phyloP scores from a whole-genome alignment of 2,329 filamentous ascomycete genomes.

The Rhytidhysteron rufulum region DNA sequence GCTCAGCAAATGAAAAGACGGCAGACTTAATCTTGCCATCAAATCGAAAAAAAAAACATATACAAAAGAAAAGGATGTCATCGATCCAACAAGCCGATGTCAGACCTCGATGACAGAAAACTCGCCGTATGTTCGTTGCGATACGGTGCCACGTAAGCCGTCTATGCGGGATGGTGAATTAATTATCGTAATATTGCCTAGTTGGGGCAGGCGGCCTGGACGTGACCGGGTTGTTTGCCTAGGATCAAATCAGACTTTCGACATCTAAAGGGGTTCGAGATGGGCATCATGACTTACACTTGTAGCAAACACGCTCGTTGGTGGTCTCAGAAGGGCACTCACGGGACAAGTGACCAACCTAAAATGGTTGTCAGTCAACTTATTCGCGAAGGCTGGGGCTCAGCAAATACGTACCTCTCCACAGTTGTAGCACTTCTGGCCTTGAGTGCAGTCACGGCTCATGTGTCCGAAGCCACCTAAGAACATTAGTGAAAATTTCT shows the following conservation, averaged over 20 bases:
- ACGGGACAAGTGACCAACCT: conserved; percentile 90
- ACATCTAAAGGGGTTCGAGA: too few relatives aligned
- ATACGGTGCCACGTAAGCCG: background rate
- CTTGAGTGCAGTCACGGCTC: conserved; percentile 97
- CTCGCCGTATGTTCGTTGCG: too few relatives aligned
- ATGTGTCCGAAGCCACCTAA: conserved; percentile 80
- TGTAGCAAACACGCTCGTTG: conserved; percentile 97
- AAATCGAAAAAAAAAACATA: background rate
- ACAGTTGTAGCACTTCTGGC: conserved; percentile 99
- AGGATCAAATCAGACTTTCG: too few relatives aligned
- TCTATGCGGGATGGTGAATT: too few relatives aligned
- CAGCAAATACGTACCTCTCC: too few relatives aligned
- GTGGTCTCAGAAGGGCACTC: conserved; percentile 93
- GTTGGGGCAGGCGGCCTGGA: conserved; percentile 91
- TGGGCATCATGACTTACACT: too few relatives aligned
- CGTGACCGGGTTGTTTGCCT: conserved; percentile 81
- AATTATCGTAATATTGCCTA: conserved; percentile 40
- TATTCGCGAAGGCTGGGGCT: too few relatives aligned
- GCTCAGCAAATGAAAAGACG: too few relatives aligned
- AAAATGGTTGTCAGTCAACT: too few relatives aligned
- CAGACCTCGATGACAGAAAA: too few relatives aligned
- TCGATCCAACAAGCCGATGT: background rate
- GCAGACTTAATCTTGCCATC: too few relatives aligned
- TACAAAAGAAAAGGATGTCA: background rate
- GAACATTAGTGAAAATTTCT: background rate